Percentiles rank a stretch among this genome's conserved stretches.
phyloP scores from a whole-genome alignment of 108 stramenopile species.

The Nitzschia sp. region DNA sequence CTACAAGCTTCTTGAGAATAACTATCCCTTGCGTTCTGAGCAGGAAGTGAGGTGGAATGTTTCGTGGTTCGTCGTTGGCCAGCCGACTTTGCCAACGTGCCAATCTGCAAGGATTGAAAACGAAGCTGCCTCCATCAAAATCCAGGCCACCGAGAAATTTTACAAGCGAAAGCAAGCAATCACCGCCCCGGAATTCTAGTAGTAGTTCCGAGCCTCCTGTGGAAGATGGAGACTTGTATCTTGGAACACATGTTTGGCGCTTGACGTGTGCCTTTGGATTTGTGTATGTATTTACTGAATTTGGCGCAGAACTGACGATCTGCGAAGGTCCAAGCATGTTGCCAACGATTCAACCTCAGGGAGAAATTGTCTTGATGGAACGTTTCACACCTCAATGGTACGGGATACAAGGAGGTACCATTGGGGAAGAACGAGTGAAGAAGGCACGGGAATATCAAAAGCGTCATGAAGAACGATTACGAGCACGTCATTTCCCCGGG shows the following conservation, averaged over 20 bases:
- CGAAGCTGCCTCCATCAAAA: too few relatives aligned
- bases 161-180: too few relatives aligned
- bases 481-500: background rate
- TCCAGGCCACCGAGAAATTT: too few relatives aligned
- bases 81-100: too few relatives aligned
- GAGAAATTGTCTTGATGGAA: conserved; percentile 81
- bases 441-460: conserved; percentile 18
- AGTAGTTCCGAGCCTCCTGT: background rate
- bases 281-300: conserved; percentile 72
- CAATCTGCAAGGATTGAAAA: too few relatives aligned
- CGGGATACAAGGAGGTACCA: conserved; percentile 55
- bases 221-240: background rate
- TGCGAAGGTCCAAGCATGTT: conserved; percentile 94
- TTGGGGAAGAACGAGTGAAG: conserved; percentile 30
- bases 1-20: too few relatives aligned
- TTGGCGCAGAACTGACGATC: conserved; percentile 69
- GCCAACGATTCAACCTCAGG: conserved; percentile 76
- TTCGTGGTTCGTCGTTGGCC: too few relatives aligned
- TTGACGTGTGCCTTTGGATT: conserved; percentile 45
- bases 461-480: conserved; percentile 3
- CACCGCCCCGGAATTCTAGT: too few relatives aligned
- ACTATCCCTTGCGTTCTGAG: too few relatives aligned
- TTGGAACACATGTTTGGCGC: conserved; percentile 24
- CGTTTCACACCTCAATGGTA: conserved; percentile 64
- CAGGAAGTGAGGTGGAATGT: too few relatives aligned